Conservation (phyloP, 805 yeast genomes). For the Kazachstania africana region DNA sequence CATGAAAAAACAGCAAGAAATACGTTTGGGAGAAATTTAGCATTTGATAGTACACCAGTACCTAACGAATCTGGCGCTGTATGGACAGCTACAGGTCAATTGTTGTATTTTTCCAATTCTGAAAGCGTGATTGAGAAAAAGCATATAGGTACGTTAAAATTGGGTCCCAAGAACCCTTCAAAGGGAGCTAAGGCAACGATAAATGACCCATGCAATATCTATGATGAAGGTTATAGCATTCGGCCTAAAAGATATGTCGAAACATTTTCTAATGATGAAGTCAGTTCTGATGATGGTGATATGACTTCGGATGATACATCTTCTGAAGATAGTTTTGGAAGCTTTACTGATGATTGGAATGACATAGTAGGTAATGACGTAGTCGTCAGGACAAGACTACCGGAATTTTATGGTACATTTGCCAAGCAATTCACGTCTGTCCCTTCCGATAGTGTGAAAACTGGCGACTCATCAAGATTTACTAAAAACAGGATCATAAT, state of each 20-base stretch:
- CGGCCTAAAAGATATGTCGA: slow-evolving; percentile 27
- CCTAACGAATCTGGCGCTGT: slow-evolving; percentile 91
- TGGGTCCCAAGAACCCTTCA: slow-evolving; percentile 17
- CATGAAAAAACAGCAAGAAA: slow-evolving; percentile 8
- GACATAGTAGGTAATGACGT: slow-evolving; percentile 49
- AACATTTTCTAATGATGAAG: slow-evolving; percentile 9
- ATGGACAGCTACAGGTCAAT: slow-evolving; percentile 70
- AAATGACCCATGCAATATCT: too few species aligned
- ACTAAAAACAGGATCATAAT: slow-evolving; percentile 48
- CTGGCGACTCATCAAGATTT: slow-evolving; percentile 17
- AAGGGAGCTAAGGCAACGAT: slow-evolving; percentile 7
- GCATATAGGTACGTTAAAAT: slow-evolving; percentile 23
- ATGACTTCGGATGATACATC: slow-evolving; percentile 19
- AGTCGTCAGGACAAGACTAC: slow-evolving; percentile 35
- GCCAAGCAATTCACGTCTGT: slow-evolving; percentile 16
- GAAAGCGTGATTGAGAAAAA: slow-evolving; percentile 32
- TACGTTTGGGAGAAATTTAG: slow-evolving; percentile 11
- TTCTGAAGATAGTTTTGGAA: slow-evolving; percentile 34
- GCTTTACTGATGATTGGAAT: slow-evolving; percentile 59
- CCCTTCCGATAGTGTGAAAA: slow-evolving; percentile 16
- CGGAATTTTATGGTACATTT: slow-evolving; percentile 31
- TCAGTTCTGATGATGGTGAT: slow-evolving; percentile 10
- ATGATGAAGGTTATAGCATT: slow-evolving; percentile 1
- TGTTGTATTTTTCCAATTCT: slow-evolving; percentile 73
- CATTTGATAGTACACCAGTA: slow-evolving; percentile 72